Base-by-base conservation (phyloP, 2,329 filamentous ascomycete genomes). In the Ceratocystis smalleyi region DNA sequence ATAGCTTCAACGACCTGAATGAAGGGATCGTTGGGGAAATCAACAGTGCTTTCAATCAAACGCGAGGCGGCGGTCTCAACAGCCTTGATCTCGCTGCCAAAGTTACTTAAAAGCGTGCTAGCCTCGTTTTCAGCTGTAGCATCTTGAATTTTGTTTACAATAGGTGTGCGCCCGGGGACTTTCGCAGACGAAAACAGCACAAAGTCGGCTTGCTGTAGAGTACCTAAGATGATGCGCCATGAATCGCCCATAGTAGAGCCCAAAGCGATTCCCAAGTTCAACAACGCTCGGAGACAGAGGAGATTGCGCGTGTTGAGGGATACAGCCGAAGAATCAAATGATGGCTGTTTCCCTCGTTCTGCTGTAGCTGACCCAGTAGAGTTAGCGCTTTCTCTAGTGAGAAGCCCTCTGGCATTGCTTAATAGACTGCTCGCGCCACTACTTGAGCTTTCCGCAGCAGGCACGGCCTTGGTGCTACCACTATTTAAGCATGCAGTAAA, bases 191-290 rank as follows among this genome's bases (percentile, higher is more conserved):
- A 80, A 64, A 86, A 88, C 30, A 96, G 80, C 3, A 97, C 85
- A 67, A 95, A 84, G 70, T 97, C 94, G 2, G 92, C 91, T 73
- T 96, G 89, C 70, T 96, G 91, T 6, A 99, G 76, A 0, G 91
- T 95, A 70, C 95, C 91, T 1, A 99, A 80, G 17, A 99, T 79
- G 65, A 99, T 97, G 1, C 85, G 85, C 89, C 95, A 99, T 0
- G 92, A 88, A 15, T 81, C 79, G 43, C 88, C 85, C 0, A 99
- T 78, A 0, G 90, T 96, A 2, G 94, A 91, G 0, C 94, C 94
- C 0, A 99, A 76, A 1, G 94, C 94, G 70, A 97, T 99, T 1
- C 94, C 94, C 2, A 99, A 76, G 69, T 99, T 99, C n/a, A 99
- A 77, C 17, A 99, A 78, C 35, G 94, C 94, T 70, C 95, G 81